A percentile compares a stretch with the other conserved stretches of the same genome.
These are phyloP conservation scores for Pulveroboletus sp. DNA, from an alignment of 768 basidiomycete genomes.

Conservation along the genomic window DNA sequence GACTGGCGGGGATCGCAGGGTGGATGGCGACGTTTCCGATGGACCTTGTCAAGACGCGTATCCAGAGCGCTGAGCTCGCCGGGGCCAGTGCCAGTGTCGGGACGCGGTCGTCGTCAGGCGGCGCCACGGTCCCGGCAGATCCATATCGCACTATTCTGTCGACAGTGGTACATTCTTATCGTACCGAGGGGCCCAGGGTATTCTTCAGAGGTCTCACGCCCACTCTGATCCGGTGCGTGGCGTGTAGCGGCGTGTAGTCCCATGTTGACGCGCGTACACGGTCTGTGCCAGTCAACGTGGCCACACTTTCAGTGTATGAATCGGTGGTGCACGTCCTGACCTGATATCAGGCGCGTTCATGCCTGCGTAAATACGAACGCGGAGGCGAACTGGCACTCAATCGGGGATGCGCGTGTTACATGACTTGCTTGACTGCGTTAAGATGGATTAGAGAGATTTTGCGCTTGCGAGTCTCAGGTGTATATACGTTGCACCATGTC, in stretches of 20 bases:
- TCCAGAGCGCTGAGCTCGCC: conserved; percentile 51
- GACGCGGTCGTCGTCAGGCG: no score
- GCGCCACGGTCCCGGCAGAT: conserved; percentile 29
- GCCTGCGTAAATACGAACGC: conserved; percentile 71
- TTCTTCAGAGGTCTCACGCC: conserved; percentile 78
- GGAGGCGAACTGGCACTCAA: no score
- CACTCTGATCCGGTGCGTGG: conserved; percentile 66
- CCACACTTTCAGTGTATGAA: conserved; percentile 74
- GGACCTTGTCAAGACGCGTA: conserved; percentile 87
- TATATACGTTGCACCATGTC: no score
- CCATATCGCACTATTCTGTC: conserved; percentile 59
- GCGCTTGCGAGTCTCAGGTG: no score
- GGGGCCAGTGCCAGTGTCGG: no score
- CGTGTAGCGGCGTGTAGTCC: not conserved
- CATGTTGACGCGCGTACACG: conserved; percentile 32
- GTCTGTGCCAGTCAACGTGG: conserved; percentile 82
- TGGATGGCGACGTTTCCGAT: conserved; percentile 85
- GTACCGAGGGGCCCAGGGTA: conserved; percentile 59
- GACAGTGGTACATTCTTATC: conserved; percentile 58
- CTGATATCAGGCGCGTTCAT: no score
- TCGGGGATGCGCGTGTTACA: no score
- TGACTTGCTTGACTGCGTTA: no score
- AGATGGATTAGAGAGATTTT: no score
- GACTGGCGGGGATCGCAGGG: conserved; percentile 68
- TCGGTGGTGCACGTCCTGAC: conserved; percentile 44